These are phyloP conservation scores for Neurospora sp. DNA, from an alignment of 495 filamentous ascomycete species.

Conservation along the genomic window DNA sequence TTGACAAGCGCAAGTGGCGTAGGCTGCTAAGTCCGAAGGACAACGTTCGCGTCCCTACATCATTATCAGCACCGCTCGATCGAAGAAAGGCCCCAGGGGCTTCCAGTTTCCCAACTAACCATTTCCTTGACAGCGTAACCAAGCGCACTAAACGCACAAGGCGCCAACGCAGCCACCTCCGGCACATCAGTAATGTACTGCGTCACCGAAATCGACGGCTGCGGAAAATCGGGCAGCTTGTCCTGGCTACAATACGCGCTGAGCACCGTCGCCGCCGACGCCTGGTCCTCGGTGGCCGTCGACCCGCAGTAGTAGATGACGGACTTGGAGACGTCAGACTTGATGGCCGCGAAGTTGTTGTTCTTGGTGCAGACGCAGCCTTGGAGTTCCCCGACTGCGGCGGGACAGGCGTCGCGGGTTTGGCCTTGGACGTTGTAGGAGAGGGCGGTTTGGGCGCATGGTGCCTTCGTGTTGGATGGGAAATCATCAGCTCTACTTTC, in stretches of 20 bases:
- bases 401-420: constrained; percentile 31
- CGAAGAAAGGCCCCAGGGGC: background rate
- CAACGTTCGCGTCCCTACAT: constrained; percentile 22
- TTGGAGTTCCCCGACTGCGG: constrained; percentile 29
- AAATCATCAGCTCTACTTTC: background rate
- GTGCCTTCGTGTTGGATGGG: constrained; percentile 27
- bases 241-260: constrained; percentile 38
- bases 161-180: constrained; percentile 29
- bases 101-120: constrained; percentile 16
- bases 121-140: constrained; percentile 28
- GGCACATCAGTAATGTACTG: constrained; percentile 39
- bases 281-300: constrained; percentile 34
- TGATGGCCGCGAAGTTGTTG: constrained; percentile 32
- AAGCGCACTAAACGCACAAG: constrained; percentile 32
- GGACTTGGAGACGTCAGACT: constrained; percentile 23
- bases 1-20: constrained; percentile 37
- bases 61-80: background rate
- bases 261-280: constrained; percentile 32
- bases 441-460: constrained; percentile 33
- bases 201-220: constrained; percentile 26
- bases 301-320: constrained; percentile 31
- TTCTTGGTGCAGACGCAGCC: constrained; percentile 42
- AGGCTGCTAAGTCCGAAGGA: constrained; percentile 26
- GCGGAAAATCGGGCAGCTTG: constrained; percentile 21
- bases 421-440: constrained; percentile 29